These are phyloP conservation scores for Rhodomyrtus psidioides DNA, from an alignment of 441 rosid species.

Conservation along the genomic window DNA sequence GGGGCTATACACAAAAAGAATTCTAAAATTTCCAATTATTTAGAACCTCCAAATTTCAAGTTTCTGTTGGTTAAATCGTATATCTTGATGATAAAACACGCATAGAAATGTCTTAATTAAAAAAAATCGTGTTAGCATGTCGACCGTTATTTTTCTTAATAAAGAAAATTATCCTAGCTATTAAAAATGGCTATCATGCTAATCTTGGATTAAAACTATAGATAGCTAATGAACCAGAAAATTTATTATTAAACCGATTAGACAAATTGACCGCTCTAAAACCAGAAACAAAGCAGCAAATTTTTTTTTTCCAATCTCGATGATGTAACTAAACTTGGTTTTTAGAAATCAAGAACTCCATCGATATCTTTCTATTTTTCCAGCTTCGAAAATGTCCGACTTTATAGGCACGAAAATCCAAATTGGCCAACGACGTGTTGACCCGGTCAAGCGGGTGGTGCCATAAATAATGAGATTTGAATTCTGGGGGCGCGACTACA, in stretches of 20 bases:
- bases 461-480: background rate
- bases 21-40: too few relatives aligned
- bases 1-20: background rate
- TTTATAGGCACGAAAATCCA: background rate
- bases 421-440: background rate
- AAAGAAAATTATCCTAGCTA: too few relatives aligned
- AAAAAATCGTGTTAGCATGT: background rate
- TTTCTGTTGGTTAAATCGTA: background rate
- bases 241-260: background rate
- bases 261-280: background rate
- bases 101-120: background rate
- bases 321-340: background rate
- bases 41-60: too few relatives aligned
- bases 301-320: background rate
- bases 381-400: background rate
- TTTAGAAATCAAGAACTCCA: background rate
- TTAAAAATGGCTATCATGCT: too few relatives aligned
- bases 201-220: too few relatives aligned
- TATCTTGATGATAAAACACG: background rate
- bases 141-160: too few relatives aligned
- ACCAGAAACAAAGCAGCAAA: background rate
- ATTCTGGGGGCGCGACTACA: background rate
- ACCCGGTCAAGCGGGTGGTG: background rate
- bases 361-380: background rate
- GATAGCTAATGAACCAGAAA: too few relatives aligned